Conservation (phyloP, 495 filamentous ascomycete species). For the Penicillium angulare region DNA sequence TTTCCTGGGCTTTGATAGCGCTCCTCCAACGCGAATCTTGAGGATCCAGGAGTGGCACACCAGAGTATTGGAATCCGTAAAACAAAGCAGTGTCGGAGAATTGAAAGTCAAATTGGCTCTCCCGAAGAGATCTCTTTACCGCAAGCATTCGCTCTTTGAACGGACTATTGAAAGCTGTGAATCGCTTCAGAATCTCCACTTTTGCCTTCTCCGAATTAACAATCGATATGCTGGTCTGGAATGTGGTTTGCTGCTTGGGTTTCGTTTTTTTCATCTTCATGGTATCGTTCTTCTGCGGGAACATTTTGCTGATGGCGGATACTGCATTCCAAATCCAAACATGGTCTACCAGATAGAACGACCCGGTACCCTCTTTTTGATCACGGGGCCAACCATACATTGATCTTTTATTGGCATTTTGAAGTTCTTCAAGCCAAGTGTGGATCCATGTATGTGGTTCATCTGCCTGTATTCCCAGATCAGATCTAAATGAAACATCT, state of each 20-base stretch:
- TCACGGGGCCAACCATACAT: not conserved
- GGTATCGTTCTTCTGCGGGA: not conserved
- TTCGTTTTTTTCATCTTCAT: not conserved
- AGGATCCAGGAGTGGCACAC: not conserved
- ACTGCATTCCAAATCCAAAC: constrained; percentile 1
- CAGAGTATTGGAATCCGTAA: not conserved
- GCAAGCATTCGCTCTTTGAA: not conserved
- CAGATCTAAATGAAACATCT: no score
- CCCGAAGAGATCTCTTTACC: not conserved
- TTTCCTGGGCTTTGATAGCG: not conserved
- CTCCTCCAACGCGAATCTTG: not conserved
- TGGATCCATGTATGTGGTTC: not conserved
- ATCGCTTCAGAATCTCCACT: not conserved
- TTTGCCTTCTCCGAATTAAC: not conserved
- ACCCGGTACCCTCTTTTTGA: not conserved
- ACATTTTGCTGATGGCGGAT: not conserved
- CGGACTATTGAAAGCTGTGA: not conserved
- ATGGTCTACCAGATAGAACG: not conserved
- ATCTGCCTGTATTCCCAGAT: not conserved
- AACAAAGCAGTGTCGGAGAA: not conserved
- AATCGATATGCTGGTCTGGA: not conserved
- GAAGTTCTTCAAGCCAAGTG: not conserved
- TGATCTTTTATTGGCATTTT: not conserved
- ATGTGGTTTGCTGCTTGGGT: not conserved
- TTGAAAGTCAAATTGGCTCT: not conserved